Conservation (phyloP, 176 grass and related monocot species). For the Musa itinerans region DNA sequence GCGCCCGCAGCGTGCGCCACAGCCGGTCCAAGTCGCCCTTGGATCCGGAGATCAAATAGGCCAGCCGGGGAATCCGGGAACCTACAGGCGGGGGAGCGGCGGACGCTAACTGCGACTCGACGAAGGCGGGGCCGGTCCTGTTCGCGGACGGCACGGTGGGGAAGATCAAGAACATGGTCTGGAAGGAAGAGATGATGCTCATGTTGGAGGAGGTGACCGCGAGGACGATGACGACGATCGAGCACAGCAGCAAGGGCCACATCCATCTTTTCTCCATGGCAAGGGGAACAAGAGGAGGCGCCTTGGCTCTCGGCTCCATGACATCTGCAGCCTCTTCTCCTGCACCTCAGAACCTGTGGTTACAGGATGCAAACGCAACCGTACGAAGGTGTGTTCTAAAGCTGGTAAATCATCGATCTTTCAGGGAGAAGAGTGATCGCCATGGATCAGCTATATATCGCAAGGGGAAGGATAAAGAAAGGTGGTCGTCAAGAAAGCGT, state of each 20-base stretch:
- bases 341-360: too few relatives aligned
- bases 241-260: neutral
- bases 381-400: too few relatives aligned
- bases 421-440: too few relatives aligned
- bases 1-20: conserved; percentile 74
- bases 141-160: neutral
- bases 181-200: neutral
- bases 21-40: conserved; percentile 85
- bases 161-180: neutral
- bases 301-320: neutral
- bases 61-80: conserved; percentile 41
- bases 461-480: too few relatives aligned
- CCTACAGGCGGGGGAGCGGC: conserved; percentile 3
- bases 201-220: conserved; percentile 1
- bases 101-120: neutral
- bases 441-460: too few relatives aligned
- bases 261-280: conserved; percentile 4
- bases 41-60: conserved; percentile 78
- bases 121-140: neutral
- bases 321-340: too few relatives aligned
- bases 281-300: neutral
- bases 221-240: neutral
- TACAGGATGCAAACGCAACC: too few relatives aligned
- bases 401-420: too few relatives aligned
- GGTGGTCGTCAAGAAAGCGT: too few relatives aligned